These are phyloP conservation scores for Pythium myriotylum DNA, from an alignment of 352 stramenopile species.

Conservation along the genomic window DNA sequence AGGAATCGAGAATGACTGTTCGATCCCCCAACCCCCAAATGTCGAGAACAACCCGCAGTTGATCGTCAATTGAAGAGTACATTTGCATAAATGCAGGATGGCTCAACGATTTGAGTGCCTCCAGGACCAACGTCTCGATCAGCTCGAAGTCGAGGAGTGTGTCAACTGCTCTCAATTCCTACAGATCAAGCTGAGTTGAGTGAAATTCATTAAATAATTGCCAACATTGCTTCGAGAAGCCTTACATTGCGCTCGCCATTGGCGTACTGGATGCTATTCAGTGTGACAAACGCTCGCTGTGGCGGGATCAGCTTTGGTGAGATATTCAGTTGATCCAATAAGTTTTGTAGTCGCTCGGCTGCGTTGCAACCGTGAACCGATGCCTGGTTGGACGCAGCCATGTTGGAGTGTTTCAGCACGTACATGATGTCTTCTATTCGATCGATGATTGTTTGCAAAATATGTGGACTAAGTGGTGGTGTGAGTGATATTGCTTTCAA, in stretches of 20 bases:
- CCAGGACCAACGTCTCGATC: constrained; percentile 23
- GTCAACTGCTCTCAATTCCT: background rate
- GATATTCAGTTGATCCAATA: constrained; percentile 3
- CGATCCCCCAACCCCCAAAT: constrained; percentile 33
- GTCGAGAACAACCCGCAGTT: constrained; percentile 26
- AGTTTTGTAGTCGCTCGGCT: background rate
- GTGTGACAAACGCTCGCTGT: constrained; percentile 3
- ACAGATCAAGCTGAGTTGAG: background rate
- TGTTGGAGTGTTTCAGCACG: no score
- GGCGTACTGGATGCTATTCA: background rate
- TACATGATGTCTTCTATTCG: no score
- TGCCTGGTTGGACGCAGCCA: no score
- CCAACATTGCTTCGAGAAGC: background rate
- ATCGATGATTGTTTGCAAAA: no score
- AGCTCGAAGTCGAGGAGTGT: constrained; percentile 13
- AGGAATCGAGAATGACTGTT: constrained; percentile 6
- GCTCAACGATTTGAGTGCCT: constrained; percentile 19
- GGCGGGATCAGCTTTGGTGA: constrained; percentile 2
- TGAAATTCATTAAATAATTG: background rate
- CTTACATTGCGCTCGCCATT: constrained; percentile 12
- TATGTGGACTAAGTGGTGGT: no score
- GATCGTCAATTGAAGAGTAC: constrained; percentile 21
- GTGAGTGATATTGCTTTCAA: no score
- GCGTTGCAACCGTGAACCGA: background rate
- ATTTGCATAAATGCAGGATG: constrained; percentile 9